phyloP scores from a whole-genome alignment of 352 stramenopile genomes.

The Peronospora farinosa region DNA sequence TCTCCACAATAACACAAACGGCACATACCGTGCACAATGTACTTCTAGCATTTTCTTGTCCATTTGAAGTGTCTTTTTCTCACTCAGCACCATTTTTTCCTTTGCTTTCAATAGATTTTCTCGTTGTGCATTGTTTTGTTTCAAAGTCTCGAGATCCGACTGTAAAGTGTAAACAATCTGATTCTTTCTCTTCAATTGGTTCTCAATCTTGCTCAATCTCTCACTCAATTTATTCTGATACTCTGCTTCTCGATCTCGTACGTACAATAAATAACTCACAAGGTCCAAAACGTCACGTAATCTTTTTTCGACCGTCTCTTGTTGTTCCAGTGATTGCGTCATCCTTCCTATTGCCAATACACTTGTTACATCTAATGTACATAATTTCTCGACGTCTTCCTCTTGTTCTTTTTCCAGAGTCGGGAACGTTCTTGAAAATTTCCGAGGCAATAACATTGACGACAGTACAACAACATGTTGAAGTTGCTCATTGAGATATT shows the following conservation, averaged over 20 bases:
- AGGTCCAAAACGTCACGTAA: slow-evolving; percentile 62
- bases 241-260: slow-evolving; percentile 45
- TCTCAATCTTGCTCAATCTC: slow-evolving; percentile 33
- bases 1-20: neutral
- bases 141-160: slow-evolving; percentile 41
- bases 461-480: slow-evolving; percentile 40
- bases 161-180: slow-evolving; percentile 40
- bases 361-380: slow-evolving; percentile 26
- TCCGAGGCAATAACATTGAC: slow-evolving; percentile 5
- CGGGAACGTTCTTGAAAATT: slow-evolving; percentile 19
- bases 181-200: slow-evolving; percentile 48
- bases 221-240: slow-evolving; percentile 52
- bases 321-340: slow-evolving; percentile 13
- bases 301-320: slow-evolving; percentile 29
- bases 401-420: slow-evolving; percentile 3
- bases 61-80: slow-evolving; percentile 46
- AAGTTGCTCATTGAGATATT: slow-evolving; percentile 64
- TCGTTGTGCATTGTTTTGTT: slow-evolving; percentile 46
- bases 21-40: slow-evolving; percentile 45
- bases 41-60: slow-evolving; percentile 71
- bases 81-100: slow-evolving; percentile 39
- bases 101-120: slow-evolving; percentile 62
- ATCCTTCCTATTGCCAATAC: slow-evolving; percentile 12
- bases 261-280: slow-evolving; percentile 59
- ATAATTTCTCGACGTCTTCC: slow-evolving; percentile 26